Percentiles rank a stretch among this genome's conserved stretches.
Evolutionary conservation across 495 filamentous ascomycete genomes (phyloP).

Genomic region (Bathelium albidoporum): DNA sequence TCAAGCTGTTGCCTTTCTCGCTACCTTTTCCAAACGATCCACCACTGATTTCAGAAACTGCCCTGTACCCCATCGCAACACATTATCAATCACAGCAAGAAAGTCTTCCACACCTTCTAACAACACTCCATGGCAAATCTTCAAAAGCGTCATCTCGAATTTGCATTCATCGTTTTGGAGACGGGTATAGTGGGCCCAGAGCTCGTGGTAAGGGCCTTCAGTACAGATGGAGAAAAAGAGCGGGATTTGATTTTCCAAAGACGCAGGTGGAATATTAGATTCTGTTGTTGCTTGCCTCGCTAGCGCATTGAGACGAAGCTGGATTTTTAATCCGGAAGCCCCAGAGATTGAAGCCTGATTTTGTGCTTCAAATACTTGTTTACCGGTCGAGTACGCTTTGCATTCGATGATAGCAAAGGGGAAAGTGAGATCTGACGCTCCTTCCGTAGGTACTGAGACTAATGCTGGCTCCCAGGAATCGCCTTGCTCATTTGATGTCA

Average conservation of each 20-base stretch:
- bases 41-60: neutral
- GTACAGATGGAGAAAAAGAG: constrained; percentile 14
- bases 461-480: neutral
- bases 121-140: neutral
- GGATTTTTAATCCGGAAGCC: constrained; percentile 12
- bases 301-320: constrained; percentile 12
- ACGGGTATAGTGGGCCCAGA: constrained; percentile 9
- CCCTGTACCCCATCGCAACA: neutral
- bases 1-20: neutral
- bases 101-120: neutral
- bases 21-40: neutral
- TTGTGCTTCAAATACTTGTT: neutral
- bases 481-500: neutral
- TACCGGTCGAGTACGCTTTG: constrained; percentile 3
- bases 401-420: constrained; percentile 3
- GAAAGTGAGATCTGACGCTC: neutral
- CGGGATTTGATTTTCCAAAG: neutral
- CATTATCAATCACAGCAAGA: neutral
- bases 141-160: neutral
- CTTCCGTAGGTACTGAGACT: neutral
- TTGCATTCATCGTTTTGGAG: neutral
- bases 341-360: constrained; percentile 12
- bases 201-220: constrained; percentile 11
- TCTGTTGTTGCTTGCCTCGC: neutral
- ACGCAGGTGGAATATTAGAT: neutral